Evolutionary conservation across 345 rosid genomes (phyloP).

Genomic region (Euphorbia peplus): DNA sequence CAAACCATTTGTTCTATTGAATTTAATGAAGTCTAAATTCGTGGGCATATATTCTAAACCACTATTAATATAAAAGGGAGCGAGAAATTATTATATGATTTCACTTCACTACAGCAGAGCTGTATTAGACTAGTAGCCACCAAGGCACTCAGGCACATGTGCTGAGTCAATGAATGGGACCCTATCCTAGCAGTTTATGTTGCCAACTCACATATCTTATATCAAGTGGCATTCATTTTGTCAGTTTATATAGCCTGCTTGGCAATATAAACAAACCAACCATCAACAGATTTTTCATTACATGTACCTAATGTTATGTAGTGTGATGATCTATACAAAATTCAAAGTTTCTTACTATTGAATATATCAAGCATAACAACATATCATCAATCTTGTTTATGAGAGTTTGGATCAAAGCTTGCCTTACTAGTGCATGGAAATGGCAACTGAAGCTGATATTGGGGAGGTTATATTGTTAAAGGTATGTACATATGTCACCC

Average conservation of each 20-base stretch:
- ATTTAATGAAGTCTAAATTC: too few species aligned
- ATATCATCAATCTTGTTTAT: neutral
- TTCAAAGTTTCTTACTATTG: slow-evolving; percentile 25
- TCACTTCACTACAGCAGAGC: neutral
- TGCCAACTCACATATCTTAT: slow-evolving; percentile 50
- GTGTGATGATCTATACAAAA: too few species aligned
- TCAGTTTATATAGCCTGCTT: slow-evolving; percentile 41
- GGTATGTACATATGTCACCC: too few species aligned
- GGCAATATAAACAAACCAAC: slow-evolving; percentile 7
- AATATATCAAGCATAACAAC: neutral
- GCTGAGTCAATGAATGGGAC: slow-evolving; percentile 40
- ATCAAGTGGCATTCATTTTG: slow-evolving; percentile 49
- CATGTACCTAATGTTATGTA: slow-evolving; percentile 30
- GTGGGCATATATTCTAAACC: too few species aligned
- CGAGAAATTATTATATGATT: slow-evolving; percentile 9
- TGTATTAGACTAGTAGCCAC: slow-evolving; percentile 5
- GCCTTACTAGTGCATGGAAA: slow-evolving; percentile 32
- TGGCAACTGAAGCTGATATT: slow-evolving; percentile 59
- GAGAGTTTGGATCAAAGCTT: slow-evolving; percentile 10
- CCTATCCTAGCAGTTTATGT: slow-evolving; percentile 21
- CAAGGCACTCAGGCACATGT: slow-evolving; percentile 38
- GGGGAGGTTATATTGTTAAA: slow-evolving; percentile 30
- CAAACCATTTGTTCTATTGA: too few species aligned
- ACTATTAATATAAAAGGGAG: too few species aligned
- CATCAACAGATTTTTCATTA: slow-evolving; percentile 25